These are phyloP conservation scores for Backusella morwellensis DNA, from an alignment of 192 early-diverging fungal genomes.

Conservation along the genomic window DNA sequence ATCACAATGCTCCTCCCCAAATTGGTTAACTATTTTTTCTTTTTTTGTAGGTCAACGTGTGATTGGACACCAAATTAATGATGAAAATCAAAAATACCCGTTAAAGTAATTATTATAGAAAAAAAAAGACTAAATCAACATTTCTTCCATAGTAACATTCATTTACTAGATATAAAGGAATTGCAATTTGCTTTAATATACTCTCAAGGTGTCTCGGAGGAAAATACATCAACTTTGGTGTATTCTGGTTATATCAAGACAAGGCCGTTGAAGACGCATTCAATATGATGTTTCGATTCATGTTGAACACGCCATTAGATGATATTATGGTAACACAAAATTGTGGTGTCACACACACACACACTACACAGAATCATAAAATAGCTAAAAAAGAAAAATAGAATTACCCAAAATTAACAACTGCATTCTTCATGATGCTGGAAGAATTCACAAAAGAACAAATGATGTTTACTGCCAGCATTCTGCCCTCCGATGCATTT, in stretches of 20 bases:
- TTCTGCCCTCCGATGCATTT: conserved; percentile 56
- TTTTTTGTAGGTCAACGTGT: not conserved
- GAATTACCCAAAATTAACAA: conserved; percentile 58
- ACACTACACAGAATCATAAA: not conserved
- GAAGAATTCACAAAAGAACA: conserved; percentile 69
- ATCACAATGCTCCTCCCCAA: not conserved
- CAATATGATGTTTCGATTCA: conserved; percentile 59
- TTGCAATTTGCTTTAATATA: conserved; percentile 72
- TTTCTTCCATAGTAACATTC: not conserved
- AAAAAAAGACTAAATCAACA: not conserved
- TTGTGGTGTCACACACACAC: not conserved
- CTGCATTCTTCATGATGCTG: conserved; percentile 60
- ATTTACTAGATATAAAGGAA: conserved; percentile 66
- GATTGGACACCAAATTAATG: not conserved
- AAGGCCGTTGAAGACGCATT: conserved; percentile 67
- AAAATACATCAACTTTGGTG: conserved; percentile 87
- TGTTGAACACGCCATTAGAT: conserved; percentile 65
- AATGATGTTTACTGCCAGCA: conserved; percentile 57
- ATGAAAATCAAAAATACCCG: conserved; percentile 16
- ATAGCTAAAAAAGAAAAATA: conserved; percentile 22
- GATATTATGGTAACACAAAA: conserved; percentile 63
- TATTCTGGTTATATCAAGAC: conserved; percentile 86
- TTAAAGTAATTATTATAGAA: conserved; percentile 6
- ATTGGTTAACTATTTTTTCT: not conserved
- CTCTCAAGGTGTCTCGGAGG: conserved; percentile 67